Conservation (phyloP, 1,284 basidiomycete species). For the Pterulicium gracile region DNA sequence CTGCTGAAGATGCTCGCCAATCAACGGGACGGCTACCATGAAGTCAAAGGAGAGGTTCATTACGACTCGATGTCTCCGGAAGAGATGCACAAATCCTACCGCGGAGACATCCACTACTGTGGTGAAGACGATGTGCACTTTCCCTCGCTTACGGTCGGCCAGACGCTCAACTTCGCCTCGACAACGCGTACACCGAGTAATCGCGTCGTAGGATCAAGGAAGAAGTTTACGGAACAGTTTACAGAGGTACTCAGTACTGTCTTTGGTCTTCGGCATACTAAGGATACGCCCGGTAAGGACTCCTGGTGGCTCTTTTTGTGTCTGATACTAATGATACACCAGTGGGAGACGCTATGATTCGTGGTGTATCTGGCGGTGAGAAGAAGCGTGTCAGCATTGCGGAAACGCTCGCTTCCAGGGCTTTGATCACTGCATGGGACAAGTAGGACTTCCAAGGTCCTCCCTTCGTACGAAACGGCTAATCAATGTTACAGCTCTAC, state of each 20-base stretch:
- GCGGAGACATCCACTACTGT: conserved; percentile 60
- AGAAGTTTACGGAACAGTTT: conserved; percentile 33
- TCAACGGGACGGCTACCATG: conserved; percentile 47
- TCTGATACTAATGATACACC: conserved; percentile 31
- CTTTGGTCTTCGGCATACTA: conserved; percentile 34
- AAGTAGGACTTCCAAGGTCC: conserved; percentile 22
- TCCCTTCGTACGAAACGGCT: conserved; percentile 1
- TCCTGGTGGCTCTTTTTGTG: background rate
- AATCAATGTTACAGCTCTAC: conserved; percentile 34
- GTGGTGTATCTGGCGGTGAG: conserved; percentile 78
- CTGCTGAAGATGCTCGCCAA: conserved; percentile 68
- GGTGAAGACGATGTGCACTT: conserved; percentile 71
- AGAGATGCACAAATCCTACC: conserved; percentile 41
- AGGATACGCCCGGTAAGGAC: background rate
- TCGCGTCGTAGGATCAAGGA: conserved; percentile 33
- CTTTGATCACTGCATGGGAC: conserved; percentile 42
- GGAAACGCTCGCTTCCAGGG: conserved; percentile 34
- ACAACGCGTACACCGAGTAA: conserved; percentile 45
- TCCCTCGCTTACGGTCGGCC: conserved; percentile 61
- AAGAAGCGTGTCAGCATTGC: conserved; percentile 61
- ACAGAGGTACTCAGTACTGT: conserved; percentile 52
- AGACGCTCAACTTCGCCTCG: conserved; percentile 56
- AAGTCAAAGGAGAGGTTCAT: conserved; percentile 49
- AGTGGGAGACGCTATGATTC: conserved; percentile 66
- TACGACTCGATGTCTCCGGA: conserved; percentile 56